These are phyloP conservation scores for Lactuca saligna DNA, from an alignment of 129 eudicot species.

Conservation along the genomic window DNA sequence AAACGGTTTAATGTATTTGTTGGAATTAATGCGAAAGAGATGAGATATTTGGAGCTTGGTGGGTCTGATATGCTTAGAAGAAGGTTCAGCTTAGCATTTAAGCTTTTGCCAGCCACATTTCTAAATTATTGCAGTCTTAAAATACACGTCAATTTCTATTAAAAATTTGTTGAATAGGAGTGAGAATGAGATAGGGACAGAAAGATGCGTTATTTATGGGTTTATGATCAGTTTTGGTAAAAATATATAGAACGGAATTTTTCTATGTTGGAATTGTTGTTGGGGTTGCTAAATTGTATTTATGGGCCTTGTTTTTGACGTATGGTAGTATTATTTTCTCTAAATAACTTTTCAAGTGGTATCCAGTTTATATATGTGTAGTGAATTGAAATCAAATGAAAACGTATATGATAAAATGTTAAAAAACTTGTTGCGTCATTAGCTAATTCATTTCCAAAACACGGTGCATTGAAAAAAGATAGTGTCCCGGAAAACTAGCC, in stretches of 20 bases:
- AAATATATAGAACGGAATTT: neutral
- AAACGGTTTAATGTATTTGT: neutral
- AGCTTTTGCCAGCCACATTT: slow-evolving; percentile 9
- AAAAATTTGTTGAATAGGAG: neutral
- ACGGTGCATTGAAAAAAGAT: slow-evolving; percentile 6
- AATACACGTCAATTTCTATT: slow-evolving; percentile 23
- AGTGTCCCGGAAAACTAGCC: slow-evolving; percentile 8
- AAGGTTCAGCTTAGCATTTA: slow-evolving; percentile 15
- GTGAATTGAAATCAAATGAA: neutral
- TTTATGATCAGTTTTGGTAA: neutral
- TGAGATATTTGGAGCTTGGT: neutral
- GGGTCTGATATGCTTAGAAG: neutral
- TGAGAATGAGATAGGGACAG: slow-evolving; percentile 11
- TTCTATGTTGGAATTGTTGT: neutral
- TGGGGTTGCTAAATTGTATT: neutral
- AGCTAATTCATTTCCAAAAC: slow-evolving; percentile 20
- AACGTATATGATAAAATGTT: slow-evolving; percentile 6
- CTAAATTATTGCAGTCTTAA: neutral
- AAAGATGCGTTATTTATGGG: neutral
- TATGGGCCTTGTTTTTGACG: slow-evolving; percentile 5
- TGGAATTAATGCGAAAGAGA: slow-evolving; percentile 1
- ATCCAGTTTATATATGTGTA: neutral
- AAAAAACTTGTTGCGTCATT: slow-evolving; percentile 6
- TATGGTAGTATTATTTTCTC: slow-evolving; percentile 8
- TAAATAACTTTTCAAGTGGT: neutral